Percentiles rank a stretch among this genome's conserved stretches.
Conservation (phyloP, 306 rosid species). For the Potentilla sterilis region DNA sequence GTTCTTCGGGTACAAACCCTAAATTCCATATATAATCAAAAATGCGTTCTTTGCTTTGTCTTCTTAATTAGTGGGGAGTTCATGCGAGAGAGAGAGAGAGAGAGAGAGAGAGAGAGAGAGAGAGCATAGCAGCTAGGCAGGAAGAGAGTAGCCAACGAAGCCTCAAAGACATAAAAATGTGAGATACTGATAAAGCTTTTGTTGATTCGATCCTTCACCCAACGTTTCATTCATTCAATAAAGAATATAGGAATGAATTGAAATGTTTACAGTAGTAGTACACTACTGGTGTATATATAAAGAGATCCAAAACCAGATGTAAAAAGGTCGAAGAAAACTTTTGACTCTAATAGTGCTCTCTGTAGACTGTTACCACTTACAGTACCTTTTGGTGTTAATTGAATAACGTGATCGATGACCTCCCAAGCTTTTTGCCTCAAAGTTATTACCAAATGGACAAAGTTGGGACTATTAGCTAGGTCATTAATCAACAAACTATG, state of each 20-base stretch:
- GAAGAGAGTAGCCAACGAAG: not conserved
- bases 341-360: constrained; percentile 54
- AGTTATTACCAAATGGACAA: constrained; percentile 36
- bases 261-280: not conserved
- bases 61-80: constrained; percentile 1
- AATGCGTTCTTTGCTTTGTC: not conserved
- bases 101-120: constrained; percentile 16
- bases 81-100: not conserved
- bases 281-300: constrained; percentile 16
- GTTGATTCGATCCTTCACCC: constrained; percentile 46
- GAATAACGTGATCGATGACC: constrained; percentile 19
- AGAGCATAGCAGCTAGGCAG: no score
- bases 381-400: constrained; percentile 41
- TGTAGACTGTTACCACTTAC: constrained; percentile 17
- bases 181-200: constrained; percentile 47
- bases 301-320: constrained; percentile 37
- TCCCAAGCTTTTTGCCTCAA: constrained; percentile 44
- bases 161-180: constrained; percentile 34
- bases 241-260: constrained; percentile 12
- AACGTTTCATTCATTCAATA: constrained; percentile 41
- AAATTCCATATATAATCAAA: constrained; percentile 31
- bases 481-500: not conserved
- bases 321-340: constrained; percentile 40
- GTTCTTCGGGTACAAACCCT: constrained; percentile 17
- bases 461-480: not conserved